Base-by-base conservation (phyloP, 1,139 yeast genomes). In the Geotrichum cucujoidarum region DNA sequence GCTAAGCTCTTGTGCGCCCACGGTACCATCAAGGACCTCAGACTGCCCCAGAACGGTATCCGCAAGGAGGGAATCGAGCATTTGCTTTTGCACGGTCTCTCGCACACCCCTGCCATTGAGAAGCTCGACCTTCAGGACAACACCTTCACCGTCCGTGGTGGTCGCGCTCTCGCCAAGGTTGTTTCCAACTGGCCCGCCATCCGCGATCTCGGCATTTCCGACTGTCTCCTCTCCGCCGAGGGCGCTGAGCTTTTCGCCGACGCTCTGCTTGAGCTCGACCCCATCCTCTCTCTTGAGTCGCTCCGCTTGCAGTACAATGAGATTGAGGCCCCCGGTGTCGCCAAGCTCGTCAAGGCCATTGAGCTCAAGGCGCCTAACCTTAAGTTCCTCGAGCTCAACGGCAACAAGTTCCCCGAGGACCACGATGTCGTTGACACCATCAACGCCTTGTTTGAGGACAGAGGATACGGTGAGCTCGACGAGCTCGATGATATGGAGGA, bases 401-500 rank as follows among this genome's bases (percentile, higher is more conserved):
- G 99, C 62, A 92, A 92, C 70, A 75, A 86, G 62, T 84, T 92
- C 53, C 81, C 83, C 41, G 95, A 88, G 59, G 97, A 89, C 57
- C 75, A 80, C 33, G 77, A 75, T 41, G 66, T 78, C 17, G 68
- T 83, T 43, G 78, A 75, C 40, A 69, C 71, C 43, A 76, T 92
- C 53, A 71, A 68, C 48, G 77, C 72, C 21, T 66, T 83, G 20
- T 89, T 92, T 57, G 88, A 81, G 53, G 77, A 75, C 38, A 78
- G 89, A 62, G 94, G 90, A 0, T 67, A 70, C 51, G 95, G 96
- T 51, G 94, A 83, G 64, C 68, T 92, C 29, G 97, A 89, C 61
- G 97, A 89, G 59, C 74, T 89, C 52, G 97, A 92, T 60, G 98
- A 92, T 59, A 77, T 94, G 71, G 98, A 92, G 69, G 96, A 88